A percentile compares a stretch with the other conserved stretches of the same genome.
These are phyloP conservation scores for Fistulifera pelliculosa DNA, from an alignment of 108 stramenopile species.

Conservation along the genomic window DNA sequence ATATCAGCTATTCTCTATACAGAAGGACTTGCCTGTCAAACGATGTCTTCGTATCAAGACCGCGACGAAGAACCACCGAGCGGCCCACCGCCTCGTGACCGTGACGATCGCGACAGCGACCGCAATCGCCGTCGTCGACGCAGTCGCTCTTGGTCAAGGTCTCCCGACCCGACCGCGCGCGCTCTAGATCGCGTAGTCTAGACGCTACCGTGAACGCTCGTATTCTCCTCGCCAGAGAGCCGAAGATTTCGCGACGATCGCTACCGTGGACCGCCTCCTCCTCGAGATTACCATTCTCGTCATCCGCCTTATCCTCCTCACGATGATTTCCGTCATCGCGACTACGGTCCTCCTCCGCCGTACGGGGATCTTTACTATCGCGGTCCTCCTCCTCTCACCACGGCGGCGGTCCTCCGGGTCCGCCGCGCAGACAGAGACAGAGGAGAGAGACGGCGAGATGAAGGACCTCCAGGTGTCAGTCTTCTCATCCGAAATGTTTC, in stretches of 20 bases:
- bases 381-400: slow-evolving; percentile 10
- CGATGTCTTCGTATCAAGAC: slow-evolving; percentile 1
- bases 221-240: slow-evolving; percentile 14
- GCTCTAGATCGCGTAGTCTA: slow-evolving; percentile 3
- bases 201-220: slow-evolving; percentile 7
- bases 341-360: slow-evolving; percentile 8
- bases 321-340: slow-evolving; percentile 7
- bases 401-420: slow-evolving; percentile 12
- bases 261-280: slow-evolving; percentile 20
- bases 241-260: slow-evolving; percentile 11
- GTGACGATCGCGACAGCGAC: slow-evolving; percentile 14
- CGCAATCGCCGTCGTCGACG: slow-evolving; percentile 15
- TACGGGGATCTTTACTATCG: slow-evolving; percentile 6
- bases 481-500: slow-evolving; percentile 77
- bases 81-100: slow-evolving; percentile 10
- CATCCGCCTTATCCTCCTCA: slow-evolving; percentile 7
- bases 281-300: slow-evolving; percentile 4
- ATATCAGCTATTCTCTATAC: too few relatives aligned
- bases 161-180: slow-evolving; percentile 1
- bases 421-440: slow-evolving; percentile 14
- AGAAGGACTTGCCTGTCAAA: too few relatives aligned
- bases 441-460: slow-evolving; percentile 55
- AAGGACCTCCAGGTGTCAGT: slow-evolving; percentile 76
- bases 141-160: slow-evolving; percentile 1
- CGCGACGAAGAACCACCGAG: slow-evolving; percentile 10